Evolutionary conservation across 2,329 filamentous ascomycete genomes (phyloP), one percentile per base, ranked within the genome.

Genomic region (Cytospora chrysosperma): DNA sequence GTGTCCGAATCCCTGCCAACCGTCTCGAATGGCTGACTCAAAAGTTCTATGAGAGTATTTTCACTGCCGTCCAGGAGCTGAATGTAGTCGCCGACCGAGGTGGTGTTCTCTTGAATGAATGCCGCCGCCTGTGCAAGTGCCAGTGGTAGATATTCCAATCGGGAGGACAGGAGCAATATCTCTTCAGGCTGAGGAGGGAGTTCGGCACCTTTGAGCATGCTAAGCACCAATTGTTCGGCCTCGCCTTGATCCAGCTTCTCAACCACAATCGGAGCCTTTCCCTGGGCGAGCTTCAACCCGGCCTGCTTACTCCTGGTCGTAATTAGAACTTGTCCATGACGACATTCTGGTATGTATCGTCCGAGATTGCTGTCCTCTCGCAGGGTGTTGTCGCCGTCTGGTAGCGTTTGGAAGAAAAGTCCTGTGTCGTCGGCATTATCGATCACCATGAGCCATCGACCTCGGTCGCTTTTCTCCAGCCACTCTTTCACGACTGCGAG

Each of bases 351-450:
- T n/a, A 49, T 9, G 13, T 49, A 49, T 19, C 21, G 19, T n/a
- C 19, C 21, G 9, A 49, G 21, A 0, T 76, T 37, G 21, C 9
- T 19, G 49, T 68, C 71, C 13, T 56, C 50, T 13, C 8, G 7
- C 4, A 19, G 2, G 15, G 43, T 49, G 17, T 49, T 13, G 21
- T n/a, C 43, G 7, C 13, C 19, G 3, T 21, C 43, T 21, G 43
- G 7, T 24, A 13, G 19, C 19, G 43, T n/a, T 53, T 66, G 34
- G 51, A 72, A 71, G 30, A 75, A 71, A 6, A 74, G 64, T 9
- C 70, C 57, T 34, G 54, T 15, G 67, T 77, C 69, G 64, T 78
- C 75, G 49, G 72, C 75, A 63, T 73, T 77, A 49, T 79, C 75
- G 24, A 79, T 69, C 53, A 78, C 66, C 32, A 78, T 67, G 17